Evolutionary conservation across 2,329 filamentous ascomycete species (phyloP), one percentile per base, ranked within the genome.

Genomic region (Calonectria pteridis): DNA sequence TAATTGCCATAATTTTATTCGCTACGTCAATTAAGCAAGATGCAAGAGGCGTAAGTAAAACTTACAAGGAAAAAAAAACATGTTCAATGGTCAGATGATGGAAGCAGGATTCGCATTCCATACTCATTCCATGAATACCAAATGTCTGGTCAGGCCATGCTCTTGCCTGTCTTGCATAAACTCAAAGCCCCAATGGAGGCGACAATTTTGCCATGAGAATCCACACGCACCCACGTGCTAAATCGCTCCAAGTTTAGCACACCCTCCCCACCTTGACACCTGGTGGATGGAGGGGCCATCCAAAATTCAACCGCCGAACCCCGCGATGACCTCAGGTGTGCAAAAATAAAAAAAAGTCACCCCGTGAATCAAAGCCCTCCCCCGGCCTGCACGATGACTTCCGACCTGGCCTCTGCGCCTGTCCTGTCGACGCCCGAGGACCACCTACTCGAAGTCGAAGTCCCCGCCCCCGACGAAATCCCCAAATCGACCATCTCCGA

Each of bases 401-500:
- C 83, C 73, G 86, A 88, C 66, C 86, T 91, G 35, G 86, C 86
- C 40, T 85, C 88, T 18, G 82, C 91, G 11, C 92, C 92, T 4
- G 89, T 92, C 35, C 88, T 93, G 55, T 93, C 91, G 31, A 93
- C 92, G 0, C 91, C 91, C 31, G 91, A 91, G 59, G 90, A 92
- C 63, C 84, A 91, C 66, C 84, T 91, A 33, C 88, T 91, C 81
- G 89, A 91, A 77, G 88, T 91, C 81, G 89, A 92, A 78, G 86
- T 89, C 75, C 85, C 88, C 16, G 86, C 87, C 3, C 79, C 84
- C n/a, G 81, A 80, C 33, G 80, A 83, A 28, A 75, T 81, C 28
- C 78, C 76, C 28, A 81, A 81, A 75, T 78, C 85, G 67, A 77
- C 82, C 75, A 76, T 85, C 64, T 84, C 86, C 20, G 92, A 96